Conservation (phyloP, 1,284 basidiomycete species). For the Leccinum angustisporum region DNA sequence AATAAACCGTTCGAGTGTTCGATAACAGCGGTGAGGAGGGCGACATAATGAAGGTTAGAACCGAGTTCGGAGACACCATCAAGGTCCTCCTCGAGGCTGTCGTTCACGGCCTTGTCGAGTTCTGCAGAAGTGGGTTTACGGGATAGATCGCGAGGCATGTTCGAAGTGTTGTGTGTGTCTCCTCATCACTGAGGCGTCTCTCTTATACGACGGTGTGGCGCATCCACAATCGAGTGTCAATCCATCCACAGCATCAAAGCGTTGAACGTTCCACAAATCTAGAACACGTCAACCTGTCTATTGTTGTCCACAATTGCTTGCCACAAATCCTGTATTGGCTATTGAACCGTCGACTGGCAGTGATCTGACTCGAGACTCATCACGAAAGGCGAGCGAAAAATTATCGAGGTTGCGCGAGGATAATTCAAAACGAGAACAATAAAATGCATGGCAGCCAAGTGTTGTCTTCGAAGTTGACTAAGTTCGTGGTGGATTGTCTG, state of each 20-base stretch:
- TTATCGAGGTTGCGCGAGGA: background rate
- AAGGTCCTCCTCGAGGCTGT: background rate
- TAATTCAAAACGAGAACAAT: background rate
- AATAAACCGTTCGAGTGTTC: background rate
- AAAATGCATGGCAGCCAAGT: background rate
- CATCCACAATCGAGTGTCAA: background rate
- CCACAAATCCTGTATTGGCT: background rate
- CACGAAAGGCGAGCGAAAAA: background rate
- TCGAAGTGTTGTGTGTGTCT: background rate
- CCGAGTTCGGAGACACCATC: background rate
- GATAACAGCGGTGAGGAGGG: background rate
- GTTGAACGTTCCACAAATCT: background rate
- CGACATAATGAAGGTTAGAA: rapidly evolving
- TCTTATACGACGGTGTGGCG: background rate
- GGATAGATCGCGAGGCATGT: background rate
- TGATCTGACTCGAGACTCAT: background rate
- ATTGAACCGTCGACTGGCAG: background rate
- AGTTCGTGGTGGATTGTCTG: background rate
- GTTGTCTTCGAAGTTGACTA: background rate
- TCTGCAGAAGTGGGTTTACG: background rate
- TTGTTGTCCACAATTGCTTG: background rate
- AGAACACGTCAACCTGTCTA: background rate
- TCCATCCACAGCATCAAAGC: background rate
- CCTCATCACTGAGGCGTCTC: background rate
- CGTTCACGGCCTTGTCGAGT: background rate